Base-by-base conservation (phyloP, 1,284 basidiomycete genomes). In the Peniophora sp. region DNA sequence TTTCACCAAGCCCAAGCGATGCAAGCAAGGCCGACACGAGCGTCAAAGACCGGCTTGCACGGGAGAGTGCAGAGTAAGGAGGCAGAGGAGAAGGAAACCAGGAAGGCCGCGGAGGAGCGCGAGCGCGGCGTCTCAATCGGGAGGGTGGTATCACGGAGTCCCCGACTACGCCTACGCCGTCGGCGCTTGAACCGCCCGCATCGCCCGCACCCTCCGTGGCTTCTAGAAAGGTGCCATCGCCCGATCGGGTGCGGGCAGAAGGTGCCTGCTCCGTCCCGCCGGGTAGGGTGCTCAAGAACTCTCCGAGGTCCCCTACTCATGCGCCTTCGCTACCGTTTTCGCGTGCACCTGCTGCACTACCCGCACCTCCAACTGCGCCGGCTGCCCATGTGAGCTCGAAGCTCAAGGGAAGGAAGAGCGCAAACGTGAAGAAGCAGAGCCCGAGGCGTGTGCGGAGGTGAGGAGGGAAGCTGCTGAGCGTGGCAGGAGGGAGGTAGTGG, bases 1-100 rank as follows among this genome's bases (percentile, higher is more conserved):
- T 85, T 24, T 75, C 88, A 2, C 72, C 78, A 1, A 66, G 78
- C 3, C 68, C 84, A 2, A 60, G 79, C 2, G 58, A 73, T 3
- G 62, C 70, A 0, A 65, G 78, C 10, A 68, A 72, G 14, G 52
- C 92, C 2, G 93, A 95, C 64, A 82, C 79, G 12, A 78, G 73
- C 49, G 88, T 94, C 2, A 88, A 91, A 62, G 88, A 92, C 59
- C 73, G 93, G 24, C 74, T 97, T 1, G 84, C 81, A 23, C 75
- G 84, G 59, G 94, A 97, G 64, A 86, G 85, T 68, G 59, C 93
- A 97, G 64, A 86, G 85, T 68, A 81, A 80, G 63, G 89, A 93
- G 64, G 91, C 88, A 0, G 91, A 92, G 61, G 90, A 91, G 64
- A 88, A 74, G 47, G 69, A 75, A 39, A 88, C 88, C 0, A 89